Conservation (phyloP, 164 flowering plant genomes). For the Vitis amurensis region DNA sequence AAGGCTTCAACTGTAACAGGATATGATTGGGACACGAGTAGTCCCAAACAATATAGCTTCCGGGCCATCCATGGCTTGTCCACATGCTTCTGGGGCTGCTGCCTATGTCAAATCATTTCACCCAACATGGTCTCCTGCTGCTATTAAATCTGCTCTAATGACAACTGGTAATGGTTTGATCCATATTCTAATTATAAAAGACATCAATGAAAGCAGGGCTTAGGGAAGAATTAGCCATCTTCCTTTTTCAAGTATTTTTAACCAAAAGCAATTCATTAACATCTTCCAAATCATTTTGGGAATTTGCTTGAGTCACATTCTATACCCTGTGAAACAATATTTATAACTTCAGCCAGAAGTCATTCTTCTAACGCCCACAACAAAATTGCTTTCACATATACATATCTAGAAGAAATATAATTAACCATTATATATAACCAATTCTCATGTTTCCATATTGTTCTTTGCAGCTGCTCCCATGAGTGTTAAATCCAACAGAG, state of each 20-base stretch:
- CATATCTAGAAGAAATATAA: too few species aligned
- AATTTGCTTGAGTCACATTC: not conserved
- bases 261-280: too few species aligned
- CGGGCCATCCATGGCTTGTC: slow-evolving; percentile 61
- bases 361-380: not conserved
- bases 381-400: too few species aligned
- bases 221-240: too few species aligned
- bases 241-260: too few species aligned
- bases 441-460: not conserved
- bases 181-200: not conserved
- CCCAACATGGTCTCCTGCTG: slow-evolving; percentile 57
- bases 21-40: slow-evolving; percentile 25
- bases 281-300: too few species aligned
- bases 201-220: too few species aligned
- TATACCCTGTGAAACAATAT: not conserved
- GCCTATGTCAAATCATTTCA: slow-evolving; percentile 50
- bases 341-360: not conserved
- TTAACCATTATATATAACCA: not conserved
- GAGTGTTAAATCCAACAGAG: slow-evolving; percentile 25
- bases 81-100: slow-evolving; percentile 49
- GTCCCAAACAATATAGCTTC: slow-evolving; percentile 32
- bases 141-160: slow-evolving; percentile 54
- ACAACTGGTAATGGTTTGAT: slow-evolving; percentile 40
- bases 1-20: slow-evolving; percentile 18
- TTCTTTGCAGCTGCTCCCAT: slow-evolving; percentile 44